phyloP scores from a whole-genome alignment of 2,329 filamentous ascomycete species.

The Lachnellula occidentalis region DNA sequence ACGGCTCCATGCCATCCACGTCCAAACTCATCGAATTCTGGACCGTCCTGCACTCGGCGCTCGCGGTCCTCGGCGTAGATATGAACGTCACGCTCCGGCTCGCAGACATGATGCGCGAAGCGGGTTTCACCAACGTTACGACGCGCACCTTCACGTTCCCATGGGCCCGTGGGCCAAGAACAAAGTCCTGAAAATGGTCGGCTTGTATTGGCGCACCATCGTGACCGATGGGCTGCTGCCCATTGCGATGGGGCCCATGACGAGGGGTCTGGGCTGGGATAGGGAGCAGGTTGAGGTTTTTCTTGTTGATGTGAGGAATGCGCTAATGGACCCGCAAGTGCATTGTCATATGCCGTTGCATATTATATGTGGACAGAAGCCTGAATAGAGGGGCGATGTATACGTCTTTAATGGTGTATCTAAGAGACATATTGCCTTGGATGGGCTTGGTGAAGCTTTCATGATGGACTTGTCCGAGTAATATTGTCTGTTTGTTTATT shows the following conservation, averaged over 20 bases:
- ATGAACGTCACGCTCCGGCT: constrained; percentile 40
- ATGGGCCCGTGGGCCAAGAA: constrained; percentile 42
- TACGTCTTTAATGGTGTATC: background rate
- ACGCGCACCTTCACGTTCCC: constrained; percentile 38
- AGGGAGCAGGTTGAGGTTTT: constrained; percentile 44
- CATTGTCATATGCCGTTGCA: constrained; percentile 51
- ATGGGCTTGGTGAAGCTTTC: too few species aligned
- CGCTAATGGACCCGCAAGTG: constrained; percentile 37
- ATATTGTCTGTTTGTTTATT: too few species aligned
- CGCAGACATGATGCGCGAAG: constrained; percentile 42
- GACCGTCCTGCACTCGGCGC: constrained; percentile 40
- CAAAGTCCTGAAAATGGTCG: constrained; percentile 45
- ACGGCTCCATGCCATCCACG: constrained; percentile 34
- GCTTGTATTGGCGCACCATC: constrained; percentile 46
- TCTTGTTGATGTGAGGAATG: constrained; percentile 42
- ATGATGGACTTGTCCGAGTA: too few species aligned
- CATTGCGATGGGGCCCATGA: constrained; percentile 48
- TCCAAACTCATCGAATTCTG: constrained; percentile 44
- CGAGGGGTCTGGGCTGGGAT: constrained; percentile 43
- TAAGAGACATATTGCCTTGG: too few species aligned
- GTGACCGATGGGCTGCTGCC: constrained; percentile 46
- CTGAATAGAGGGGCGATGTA: constrained; percentile 17
- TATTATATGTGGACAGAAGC: constrained; percentile 50
- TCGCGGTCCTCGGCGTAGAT: constrained; percentile 41
- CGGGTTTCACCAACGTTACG: constrained; percentile 46